Evolutionary conservation across 768 basidiomycete genomes (phyloP).

Genomic region (Russula foetens): DNA sequence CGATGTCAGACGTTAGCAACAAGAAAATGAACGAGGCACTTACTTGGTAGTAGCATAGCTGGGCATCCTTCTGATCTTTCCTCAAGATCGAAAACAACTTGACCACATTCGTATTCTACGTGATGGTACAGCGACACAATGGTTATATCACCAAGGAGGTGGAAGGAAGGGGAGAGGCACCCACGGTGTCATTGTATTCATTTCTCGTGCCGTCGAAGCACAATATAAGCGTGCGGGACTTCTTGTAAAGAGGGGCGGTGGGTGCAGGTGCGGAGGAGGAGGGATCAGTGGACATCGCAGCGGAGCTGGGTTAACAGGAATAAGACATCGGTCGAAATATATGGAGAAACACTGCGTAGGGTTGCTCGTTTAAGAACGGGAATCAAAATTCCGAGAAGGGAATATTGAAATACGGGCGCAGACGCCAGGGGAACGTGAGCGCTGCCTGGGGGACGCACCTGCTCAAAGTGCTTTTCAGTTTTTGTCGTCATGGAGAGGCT

Average conservation of each 20-base stretch:
- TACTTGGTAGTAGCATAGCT: constrained; percentile 62
- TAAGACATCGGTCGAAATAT: not conserved
- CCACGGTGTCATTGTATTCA: not conserved
- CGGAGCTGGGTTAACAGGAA: not conserved
- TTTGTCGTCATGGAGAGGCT: no score
- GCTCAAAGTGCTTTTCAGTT: no score
- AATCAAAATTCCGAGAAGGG: not conserved
- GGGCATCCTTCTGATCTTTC: constrained; percentile 31
- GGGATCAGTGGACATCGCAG: not conserved
- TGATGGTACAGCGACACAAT: not conserved
- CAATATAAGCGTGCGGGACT: constrained; percentile 15
- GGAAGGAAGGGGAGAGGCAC: not conserved
- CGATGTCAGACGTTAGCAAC: not conserved
- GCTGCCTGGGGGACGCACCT: no score
- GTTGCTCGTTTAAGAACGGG: no score
- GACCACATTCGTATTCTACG: constrained; percentile 36
- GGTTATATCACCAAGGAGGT: no score
- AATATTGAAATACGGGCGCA: not conserved
- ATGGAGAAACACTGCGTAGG: not conserved
- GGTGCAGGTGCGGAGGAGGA: not conserved
- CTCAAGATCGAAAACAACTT: constrained; percentile 31
- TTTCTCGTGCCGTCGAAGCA: constrained; percentile 20
- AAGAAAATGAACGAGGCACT: constrained; percentile 1
- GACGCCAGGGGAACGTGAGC: not conserved
- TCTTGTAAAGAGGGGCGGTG: constrained; percentile 15